These are phyloP conservation scores for Phalaenopsis equestris DNA, from an alignment of 106 monocot genomes.

Conservation along the genomic window DNA sequence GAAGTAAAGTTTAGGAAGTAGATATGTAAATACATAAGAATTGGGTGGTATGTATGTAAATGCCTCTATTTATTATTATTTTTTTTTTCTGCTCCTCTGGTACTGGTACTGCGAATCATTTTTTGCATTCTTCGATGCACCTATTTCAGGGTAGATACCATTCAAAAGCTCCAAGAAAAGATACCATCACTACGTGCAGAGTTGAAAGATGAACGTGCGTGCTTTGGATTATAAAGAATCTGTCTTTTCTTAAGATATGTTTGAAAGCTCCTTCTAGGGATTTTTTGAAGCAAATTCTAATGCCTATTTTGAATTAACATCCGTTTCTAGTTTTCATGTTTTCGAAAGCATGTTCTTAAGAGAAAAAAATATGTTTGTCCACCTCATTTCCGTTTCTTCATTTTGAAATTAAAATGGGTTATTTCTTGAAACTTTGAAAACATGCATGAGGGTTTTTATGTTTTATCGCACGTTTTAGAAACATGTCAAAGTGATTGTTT, in stretches of 20 bases:
- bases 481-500: not conserved
- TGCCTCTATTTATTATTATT: not conserved
- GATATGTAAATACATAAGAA: too few relatives aligned
- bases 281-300: not conserved
- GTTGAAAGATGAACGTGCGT: conserved; percentile 94
- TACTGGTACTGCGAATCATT: not conserved
- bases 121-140: not conserved
- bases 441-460: not conserved
- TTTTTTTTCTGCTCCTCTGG: not conserved
- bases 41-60: too few relatives aligned
- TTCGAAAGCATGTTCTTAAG: not conserved
- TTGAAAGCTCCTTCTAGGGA: not conserved
- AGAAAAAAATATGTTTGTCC: too few relatives aligned
- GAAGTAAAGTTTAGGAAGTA: too few relatives aligned
- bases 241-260: not conserved
- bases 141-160: conserved; percentile 73
- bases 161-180: conserved; percentile 85
- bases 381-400: too few relatives aligned
- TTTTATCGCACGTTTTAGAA: not conserved
- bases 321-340: not conserved
- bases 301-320: not conserved
- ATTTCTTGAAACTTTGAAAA: too few relatives aligned
- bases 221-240: not conserved
- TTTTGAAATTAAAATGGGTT: too few relatives aligned
- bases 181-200: conserved; percentile 77